Conservation (phyloP, 495 filamentous ascomycete species). For the Aspergillus olivimuriae region DNA sequence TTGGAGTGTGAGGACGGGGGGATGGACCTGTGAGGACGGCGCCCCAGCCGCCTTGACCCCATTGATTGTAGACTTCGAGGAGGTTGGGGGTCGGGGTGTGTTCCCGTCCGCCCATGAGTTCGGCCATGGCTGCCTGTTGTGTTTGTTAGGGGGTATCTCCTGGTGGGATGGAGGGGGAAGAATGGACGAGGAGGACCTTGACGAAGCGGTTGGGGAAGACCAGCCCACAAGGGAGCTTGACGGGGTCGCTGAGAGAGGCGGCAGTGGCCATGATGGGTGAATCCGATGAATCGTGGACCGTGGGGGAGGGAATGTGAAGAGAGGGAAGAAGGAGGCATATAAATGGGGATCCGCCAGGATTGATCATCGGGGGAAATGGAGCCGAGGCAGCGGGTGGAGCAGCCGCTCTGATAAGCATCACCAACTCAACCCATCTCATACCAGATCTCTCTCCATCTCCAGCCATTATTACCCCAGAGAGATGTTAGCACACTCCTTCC, state of each 20-base stretch:
- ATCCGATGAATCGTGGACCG: not conserved
- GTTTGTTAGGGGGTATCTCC: not conserved
- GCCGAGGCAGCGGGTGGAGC: too few relatives aligned
- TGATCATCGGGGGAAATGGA: not conserved
- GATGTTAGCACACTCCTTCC: too few relatives aligned
- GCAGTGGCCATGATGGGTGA: constrained; percentile 13
- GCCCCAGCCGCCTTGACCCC: constrained; percentile 48
- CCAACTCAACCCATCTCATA: too few relatives aligned
- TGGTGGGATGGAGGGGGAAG: too few relatives aligned
- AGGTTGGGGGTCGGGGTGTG: constrained; percentile 26
- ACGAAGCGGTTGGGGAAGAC: constrained; percentile 45
- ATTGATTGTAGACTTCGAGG: constrained; percentile 36
- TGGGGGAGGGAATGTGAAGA: not conserved
- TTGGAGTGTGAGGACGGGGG: not conserved
- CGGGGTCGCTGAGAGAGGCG: constrained; percentile 30
- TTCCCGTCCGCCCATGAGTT: constrained; percentile 29
- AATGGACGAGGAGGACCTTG: constrained; percentile 31
- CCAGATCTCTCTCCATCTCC: too few relatives aligned
- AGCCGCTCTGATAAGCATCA: too few relatives aligned
- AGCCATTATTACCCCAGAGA: too few relatives aligned
- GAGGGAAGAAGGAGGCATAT: not conserved
- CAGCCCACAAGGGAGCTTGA: constrained; percentile 46
- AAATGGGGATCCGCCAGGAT: not conserved
- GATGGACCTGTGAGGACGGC: constrained; percentile 35
- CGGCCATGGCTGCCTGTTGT: constrained; percentile 44